These are phyloP conservation scores for Kazachstania psychrophila DNA, from an alignment of 805 yeast species.

Conservation along the genomic window DNA sequence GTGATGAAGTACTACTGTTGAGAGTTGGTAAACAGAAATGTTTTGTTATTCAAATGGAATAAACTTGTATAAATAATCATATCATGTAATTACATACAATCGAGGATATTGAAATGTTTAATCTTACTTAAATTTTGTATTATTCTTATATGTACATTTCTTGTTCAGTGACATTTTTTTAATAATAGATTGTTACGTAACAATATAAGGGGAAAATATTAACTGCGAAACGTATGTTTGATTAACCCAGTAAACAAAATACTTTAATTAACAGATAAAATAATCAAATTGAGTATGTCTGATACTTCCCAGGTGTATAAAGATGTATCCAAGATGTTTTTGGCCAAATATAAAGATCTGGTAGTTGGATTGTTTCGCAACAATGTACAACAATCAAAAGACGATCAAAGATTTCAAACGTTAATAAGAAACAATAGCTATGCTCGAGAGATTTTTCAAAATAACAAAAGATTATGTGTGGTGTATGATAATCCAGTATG, in stretches of 20 bases:
- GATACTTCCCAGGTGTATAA: slow-evolving; percentile 1
- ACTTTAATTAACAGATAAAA: too few relatives aligned
- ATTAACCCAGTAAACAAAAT: too few relatives aligned
- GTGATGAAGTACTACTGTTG: slow-evolving; percentile 49
- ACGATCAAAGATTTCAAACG: slow-evolving; percentile 10
- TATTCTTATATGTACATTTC: too few relatives aligned
- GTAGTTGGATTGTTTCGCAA: slow-evolving; percentile 6
- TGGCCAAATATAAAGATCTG: slow-evolving; percentile 14
- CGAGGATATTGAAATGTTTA: too few relatives aligned
- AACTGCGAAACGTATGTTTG: background rate
- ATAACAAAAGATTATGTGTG: slow-evolving; percentile 17
- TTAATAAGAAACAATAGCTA: slow-evolving; percentile 15
- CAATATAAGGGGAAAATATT: too few relatives aligned
- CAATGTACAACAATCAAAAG: slow-evolving; percentile 14
- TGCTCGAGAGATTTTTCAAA: slow-evolving; percentile 19
- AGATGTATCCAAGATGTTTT: slow-evolving; percentile 15
- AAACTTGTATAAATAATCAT: background rate
- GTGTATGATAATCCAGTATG: slow-evolving; percentile 36
- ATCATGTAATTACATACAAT: too few relatives aligned
- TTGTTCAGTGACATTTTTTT: too few relatives aligned
- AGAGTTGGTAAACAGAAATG: slow-evolving; percentile 70
- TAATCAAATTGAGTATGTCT: background rate
- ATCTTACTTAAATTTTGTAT: too few relatives aligned
- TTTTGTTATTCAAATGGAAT: slow-evolving; percentile 34
- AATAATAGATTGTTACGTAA: too few relatives aligned